Percentiles rank a stretch among this genome's conserved stretches.
phyloP scores from a whole-genome alignment of 352 stramenopile genomes.

The Saprolegnia parasitica region DNA sequence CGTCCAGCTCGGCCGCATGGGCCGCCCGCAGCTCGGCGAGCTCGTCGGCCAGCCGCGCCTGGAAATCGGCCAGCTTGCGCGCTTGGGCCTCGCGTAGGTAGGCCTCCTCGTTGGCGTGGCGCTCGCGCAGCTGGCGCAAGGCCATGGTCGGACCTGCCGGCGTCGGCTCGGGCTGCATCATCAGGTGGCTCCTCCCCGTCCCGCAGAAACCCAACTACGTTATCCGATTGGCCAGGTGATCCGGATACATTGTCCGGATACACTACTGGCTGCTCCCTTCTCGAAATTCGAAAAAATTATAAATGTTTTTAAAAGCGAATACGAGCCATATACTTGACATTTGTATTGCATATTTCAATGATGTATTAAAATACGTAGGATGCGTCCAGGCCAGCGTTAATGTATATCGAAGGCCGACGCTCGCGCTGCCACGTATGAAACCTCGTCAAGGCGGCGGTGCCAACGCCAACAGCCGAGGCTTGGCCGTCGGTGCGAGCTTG shows the following conservation, averaged over 20 bases:
- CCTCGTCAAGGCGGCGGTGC: no score
- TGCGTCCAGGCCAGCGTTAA: no score
- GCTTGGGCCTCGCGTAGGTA: not conserved
- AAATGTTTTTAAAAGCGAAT: not conserved
- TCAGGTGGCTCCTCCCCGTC: no score
- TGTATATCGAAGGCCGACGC: no score
- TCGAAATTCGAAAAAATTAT: not conserved
- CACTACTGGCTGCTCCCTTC: not conserved
- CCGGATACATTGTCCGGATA: not conserved
- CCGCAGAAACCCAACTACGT: no score
- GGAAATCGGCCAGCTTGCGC: not conserved
- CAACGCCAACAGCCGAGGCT: no score
- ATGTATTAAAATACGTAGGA: no score
- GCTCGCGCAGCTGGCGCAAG: not conserved
- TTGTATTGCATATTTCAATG: not conserved
- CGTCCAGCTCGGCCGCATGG: conserved; percentile 8
- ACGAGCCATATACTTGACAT: not conserved
- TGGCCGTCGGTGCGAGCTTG: no score
- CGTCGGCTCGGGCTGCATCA: not conserved
- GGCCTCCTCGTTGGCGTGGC: not conserved
- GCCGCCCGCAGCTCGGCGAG: not conserved
- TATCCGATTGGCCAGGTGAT: not conserved
- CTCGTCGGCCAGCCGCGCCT: not conserved
- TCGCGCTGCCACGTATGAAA: no score
- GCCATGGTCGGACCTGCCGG: no score